A percentile compares a stretch with the other conserved stretches of the same genome.
Evolutionary conservation across 345 rosid species (phyloP).

Genomic region (Theobroma cacao): DNA sequence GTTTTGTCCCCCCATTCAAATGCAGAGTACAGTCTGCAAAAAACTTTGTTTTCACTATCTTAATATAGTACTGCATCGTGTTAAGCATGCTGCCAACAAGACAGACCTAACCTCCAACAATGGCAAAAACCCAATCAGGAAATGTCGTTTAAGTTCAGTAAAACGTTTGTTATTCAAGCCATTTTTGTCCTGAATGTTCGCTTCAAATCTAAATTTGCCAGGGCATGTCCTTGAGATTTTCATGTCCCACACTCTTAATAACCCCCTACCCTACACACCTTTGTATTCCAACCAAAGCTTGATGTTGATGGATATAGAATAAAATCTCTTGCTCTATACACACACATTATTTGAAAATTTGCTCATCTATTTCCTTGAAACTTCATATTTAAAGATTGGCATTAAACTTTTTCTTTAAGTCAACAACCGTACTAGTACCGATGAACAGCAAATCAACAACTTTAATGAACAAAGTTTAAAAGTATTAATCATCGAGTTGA

Average conservation of each 20-base stretch:
- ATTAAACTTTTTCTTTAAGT: too few species aligned
- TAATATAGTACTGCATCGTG: neutral
- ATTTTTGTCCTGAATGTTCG: neutral
- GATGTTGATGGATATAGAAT: neutral
- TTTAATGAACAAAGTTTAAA: too few species aligned
- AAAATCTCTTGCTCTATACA: neutral
- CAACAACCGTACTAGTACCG: too few species aligned
- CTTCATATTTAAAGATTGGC: neutral
- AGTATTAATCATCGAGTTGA: too few species aligned
- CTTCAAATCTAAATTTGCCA: constrained; percentile 1
- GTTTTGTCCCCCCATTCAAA: neutral
- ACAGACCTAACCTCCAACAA: neutral
- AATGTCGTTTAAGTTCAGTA: neutral
- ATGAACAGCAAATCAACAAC: too few species aligned
- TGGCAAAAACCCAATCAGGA: neutral
- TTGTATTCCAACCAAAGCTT: neutral
- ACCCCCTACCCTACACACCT: neutral
- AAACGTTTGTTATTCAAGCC: neutral
- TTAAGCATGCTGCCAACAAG: neutral
- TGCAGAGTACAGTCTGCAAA: neutral
- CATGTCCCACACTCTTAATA: neutral
- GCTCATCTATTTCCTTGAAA: neutral
- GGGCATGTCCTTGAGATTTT: neutral
- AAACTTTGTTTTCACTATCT: neutral
- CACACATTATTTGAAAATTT: neutral